phyloP scores from a whole-genome alignment of 139 green algal species.

The Marvania coccoides region DNA sequence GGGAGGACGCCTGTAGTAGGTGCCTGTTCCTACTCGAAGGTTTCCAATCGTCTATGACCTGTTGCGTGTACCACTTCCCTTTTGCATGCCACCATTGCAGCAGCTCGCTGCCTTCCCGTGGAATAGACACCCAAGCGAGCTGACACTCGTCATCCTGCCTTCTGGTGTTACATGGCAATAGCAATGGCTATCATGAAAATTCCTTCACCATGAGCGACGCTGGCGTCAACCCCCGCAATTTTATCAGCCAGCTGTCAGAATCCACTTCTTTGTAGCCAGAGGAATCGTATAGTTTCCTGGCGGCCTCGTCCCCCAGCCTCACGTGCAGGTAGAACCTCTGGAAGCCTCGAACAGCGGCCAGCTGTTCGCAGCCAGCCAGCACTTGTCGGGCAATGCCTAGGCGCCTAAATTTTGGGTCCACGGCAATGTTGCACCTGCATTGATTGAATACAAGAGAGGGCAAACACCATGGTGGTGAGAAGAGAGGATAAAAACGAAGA shows the following conservation, averaged over 20 bases:
- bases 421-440: slow-evolving; percentile 16
- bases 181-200: neutral
- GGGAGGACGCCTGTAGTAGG: too few species aligned
- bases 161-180: neutral
- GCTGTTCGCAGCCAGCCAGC: neutral
- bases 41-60: too few species aligned
- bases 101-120: too few species aligned
- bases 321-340: slow-evolving; percentile 5
- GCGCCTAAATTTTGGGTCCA: slow-evolving; percentile 1
- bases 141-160: too few species aligned
- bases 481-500: too few species aligned
- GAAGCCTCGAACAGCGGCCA: neutral
- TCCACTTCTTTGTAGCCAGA: neutral
- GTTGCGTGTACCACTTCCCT: too few species aligned
- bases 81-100: too few species aligned
- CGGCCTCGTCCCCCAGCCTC: neutral
- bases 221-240: neutral
- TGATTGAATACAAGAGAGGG: too few species aligned
- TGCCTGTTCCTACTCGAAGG: too few species aligned
- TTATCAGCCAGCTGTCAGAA: neutral
- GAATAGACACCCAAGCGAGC: too few species aligned
- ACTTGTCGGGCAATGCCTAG: slow-evolving; percentile 1
- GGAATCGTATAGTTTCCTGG: neutral
- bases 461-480: too few species aligned
- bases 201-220: neutral